phyloP scores from a whole-genome alignment of 2,329 filamentous ascomycete species.

The Colletotrichum lini region DNA sequence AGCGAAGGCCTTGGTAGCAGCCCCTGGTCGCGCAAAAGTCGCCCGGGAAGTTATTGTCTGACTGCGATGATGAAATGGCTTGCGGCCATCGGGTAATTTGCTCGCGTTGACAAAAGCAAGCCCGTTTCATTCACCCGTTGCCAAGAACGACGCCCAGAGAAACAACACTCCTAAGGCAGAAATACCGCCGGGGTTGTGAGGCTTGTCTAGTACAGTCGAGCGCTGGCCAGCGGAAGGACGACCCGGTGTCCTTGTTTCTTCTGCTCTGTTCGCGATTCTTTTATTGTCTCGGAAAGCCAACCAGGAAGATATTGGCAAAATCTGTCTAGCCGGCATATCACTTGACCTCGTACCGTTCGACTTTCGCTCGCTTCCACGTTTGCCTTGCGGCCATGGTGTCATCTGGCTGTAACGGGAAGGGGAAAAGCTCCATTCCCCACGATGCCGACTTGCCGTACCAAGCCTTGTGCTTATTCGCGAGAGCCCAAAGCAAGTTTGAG shows the following conservation, averaged over 20 bases:
- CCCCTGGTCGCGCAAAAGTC: neutral
- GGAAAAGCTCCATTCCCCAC: slow-evolving; percentile 19
- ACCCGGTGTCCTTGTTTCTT: slow-evolving; percentile 21
- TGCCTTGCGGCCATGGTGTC: slow-evolving; percentile 29
- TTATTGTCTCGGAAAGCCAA: slow-evolving; percentile 11
- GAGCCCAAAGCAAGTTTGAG: slow-evolving; percentile 14
- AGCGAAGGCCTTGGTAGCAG: neutral
- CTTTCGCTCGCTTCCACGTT: neutral
- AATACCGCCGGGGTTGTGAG: slow-evolving; percentile 1
- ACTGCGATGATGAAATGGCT: neutral
- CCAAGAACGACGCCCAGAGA: slow-evolving; percentile 26
- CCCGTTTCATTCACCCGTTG: slow-evolving; percentile 23
- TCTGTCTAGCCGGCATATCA: neutral
- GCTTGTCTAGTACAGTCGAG: slow-evolving; percentile 14
- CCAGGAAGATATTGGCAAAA: neutral
- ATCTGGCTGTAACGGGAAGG: slow-evolving; percentile 27
- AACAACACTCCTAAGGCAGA: slow-evolving; percentile 7
- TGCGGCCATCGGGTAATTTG: slow-evolving; percentile 14
- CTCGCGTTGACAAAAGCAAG: slow-evolving; percentile 9
- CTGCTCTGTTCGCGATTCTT: slow-evolving; percentile 1
- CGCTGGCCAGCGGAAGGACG: slow-evolving; percentile 13
- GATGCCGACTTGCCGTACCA: slow-evolving; percentile 42
- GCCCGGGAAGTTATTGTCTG: neutral
- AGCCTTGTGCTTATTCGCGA: slow-evolving; percentile 25
- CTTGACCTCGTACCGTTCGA: slow-evolving; percentile 11